These are phyloP conservation scores for Calocybe gambosa DNA, from an alignment of 1,284 basidiomycete genomes.

Conservation along the genomic window DNA sequence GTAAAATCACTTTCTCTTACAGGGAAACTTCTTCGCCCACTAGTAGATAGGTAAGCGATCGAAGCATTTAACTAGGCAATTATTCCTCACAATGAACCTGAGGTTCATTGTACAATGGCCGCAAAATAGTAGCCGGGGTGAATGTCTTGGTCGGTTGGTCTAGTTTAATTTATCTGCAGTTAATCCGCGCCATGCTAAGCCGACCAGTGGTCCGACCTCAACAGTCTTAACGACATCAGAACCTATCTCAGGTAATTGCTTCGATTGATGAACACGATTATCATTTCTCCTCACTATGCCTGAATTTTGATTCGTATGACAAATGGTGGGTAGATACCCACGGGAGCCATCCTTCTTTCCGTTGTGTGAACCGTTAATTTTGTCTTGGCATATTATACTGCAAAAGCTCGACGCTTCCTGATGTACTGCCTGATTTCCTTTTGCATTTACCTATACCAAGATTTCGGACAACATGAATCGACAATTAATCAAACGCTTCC, in stretches of 20 bases:
- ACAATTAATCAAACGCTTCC: too few species aligned
- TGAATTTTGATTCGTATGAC: neutral
- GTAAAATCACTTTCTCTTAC: constrained; percentile 81
- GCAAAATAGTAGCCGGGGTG: constrained; percentile 33
- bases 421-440: neutral
- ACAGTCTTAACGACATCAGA: too few species aligned
- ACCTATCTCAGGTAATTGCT: too few species aligned
- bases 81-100: constrained; percentile 10
- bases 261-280: too few species aligned
- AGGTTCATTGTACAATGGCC: constrained; percentile 91
- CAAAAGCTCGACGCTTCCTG: neutral
- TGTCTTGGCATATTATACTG: neutral
- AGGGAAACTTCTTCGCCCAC: constrained; percentile 70
- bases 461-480: too few species aligned
- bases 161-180: neutral
- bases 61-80: constrained; percentile 5
- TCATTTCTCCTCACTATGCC: neutral
- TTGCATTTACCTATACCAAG: too few species aligned
- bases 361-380: neutral
- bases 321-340: neutral
- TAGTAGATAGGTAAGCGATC: constrained; percentile 79
- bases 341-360: neutral
- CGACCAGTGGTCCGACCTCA: neutral
- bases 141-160: constrained; percentile 51
- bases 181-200: neutral